Base-by-base conservation (phyloP, 306 rosid species). In the Pyrus pyrifolia region DNA sequence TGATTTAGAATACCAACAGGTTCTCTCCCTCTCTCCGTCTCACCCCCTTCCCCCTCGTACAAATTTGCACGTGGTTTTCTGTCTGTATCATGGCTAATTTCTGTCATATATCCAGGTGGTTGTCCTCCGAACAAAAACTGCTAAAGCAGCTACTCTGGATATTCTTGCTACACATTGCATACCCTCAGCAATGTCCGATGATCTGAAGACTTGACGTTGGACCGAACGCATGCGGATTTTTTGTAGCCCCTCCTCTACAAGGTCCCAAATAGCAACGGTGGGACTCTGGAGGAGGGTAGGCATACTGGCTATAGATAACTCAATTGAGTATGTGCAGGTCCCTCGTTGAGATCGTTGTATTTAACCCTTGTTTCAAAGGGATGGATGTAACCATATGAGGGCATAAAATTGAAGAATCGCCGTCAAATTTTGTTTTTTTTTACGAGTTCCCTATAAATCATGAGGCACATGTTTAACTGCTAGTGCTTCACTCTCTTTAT, bases 111-210 rank as follows among this genome's bases (percentile, higher is more conserved):
- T 78, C 81, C 93, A 95, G 98, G 85, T 88, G 57, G 97, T 85
- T 58, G 96, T 92, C 67, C 98, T 95, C 80, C 91, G 89, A 52
- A 78, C 89, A 12, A 72, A 83, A 38, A 87, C 89, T 23, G 97
- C 98, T 27, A 92, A 90, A 78, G 91, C 90, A 21, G 95, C 98
- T 64, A 95, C 97, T 11, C 81, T 76, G 22, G 92, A 92, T 82
- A 92, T 95, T 84, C 92, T 95, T 68, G 75, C 96, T 35, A 95
- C 96, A 31, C 97, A 94, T 76, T 89, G 98, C 88, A 88, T 94
- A 80, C 89, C 97, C 27, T 90, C 97, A 21, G 92, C 97, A 11
- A 88, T 89, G 88, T 94, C 98, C 3, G 97, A 89, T 61, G 98
- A 94, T 86, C 96, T 94, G 29, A 91, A 90, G 86, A 72, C 80